These are phyloP conservation scores for Neurospora pannonica DNA, from an alignment of 495 filamentous ascomycete species.

Conservation along the genomic window DNA sequence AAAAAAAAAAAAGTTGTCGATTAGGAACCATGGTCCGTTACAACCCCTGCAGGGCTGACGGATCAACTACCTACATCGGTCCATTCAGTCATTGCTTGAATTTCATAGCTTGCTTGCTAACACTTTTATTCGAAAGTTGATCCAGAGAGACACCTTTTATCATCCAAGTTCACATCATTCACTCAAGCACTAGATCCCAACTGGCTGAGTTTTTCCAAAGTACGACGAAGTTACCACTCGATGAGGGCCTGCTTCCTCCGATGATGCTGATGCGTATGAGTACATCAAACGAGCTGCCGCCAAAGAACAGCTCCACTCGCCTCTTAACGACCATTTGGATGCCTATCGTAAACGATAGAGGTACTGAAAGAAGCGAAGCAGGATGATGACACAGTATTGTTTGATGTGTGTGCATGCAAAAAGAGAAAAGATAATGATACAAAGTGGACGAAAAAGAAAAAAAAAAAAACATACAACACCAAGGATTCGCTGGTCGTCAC, in stretches of 20 bases:
- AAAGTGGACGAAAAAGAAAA: background rate
- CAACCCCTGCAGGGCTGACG: background rate
- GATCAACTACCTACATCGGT: background rate
- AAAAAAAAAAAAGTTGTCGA: too few species aligned
- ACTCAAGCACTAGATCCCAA: background rate
- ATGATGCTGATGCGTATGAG: too few species aligned
- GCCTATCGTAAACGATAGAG: background rate
- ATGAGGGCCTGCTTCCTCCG: too few species aligned
- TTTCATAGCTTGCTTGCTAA: too few species aligned
- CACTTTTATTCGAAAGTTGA: too few species aligned
- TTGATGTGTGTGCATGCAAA: background rate
- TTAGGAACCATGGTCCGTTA: background rate
- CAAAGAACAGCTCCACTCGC: background rate
- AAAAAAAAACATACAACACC: constrained; percentile 17
- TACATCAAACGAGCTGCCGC: too few species aligned
- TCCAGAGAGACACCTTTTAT: background rate
- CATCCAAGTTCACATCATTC: background rate
- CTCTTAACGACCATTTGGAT: background rate
- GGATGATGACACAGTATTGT: background rate
- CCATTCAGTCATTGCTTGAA: background rate
- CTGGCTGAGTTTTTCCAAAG: background rate
- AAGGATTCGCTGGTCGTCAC: constrained; percentile 31
- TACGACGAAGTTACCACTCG: background rate
- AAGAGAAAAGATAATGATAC: background rate
- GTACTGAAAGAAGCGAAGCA: background rate